Evolutionary conservation across 2,329 filamentous ascomycete genomes (phyloP), one percentile per base, ranked within the genome.

Genomic region (Boeremia lycopersici): DNA sequence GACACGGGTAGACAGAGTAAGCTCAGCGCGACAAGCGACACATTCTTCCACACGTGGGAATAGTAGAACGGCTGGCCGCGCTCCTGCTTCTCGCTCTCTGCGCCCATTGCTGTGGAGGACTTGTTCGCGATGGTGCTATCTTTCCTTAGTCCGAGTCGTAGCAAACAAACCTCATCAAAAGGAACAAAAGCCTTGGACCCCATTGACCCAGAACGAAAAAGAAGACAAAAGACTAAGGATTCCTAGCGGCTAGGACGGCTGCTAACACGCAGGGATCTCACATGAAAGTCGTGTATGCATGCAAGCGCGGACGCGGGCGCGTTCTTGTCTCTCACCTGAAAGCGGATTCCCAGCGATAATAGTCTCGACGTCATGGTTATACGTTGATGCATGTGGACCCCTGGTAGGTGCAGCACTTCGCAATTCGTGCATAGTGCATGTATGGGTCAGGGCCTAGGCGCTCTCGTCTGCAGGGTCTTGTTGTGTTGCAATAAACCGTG

Each of bases 1-100:
- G 67, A 76, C 71, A 85, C 53, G 1, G 84, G 85, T 2, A 86
- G 74, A 47, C 78, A 73, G 2, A 76, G 30, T 39, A 77, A 45
- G 64, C 74, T 78, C 48, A 79, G 68, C 7, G 73, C 29, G 63
- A 84, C 71, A 13, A 85, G 75, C 15, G 76, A 65, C 12, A 74
- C 41, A 57, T 84, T 83, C 64, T 83, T 82, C 47, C 77, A 66
- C 31, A 75, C 60, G 64, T 85, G 82, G 19, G 66, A 60, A 44
- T 73, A 67, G 54, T 69, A 68, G 49, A 72, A 65, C 10, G 67
- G 66, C 45, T 53, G 46, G 10, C 25, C 10, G 26, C 47, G 51
- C 33, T 49, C 46, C 31, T 54, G 44, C 29, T 57, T 53, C 33
- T 29, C 46, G 28, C 51, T 47, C 19, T 42, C 26, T 55, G 46